Percentiles rank a stretch among this genome's conserved stretches.
Evolutionary conservation across 345 rosid genomes (phyloP).

Genomic region (Gossypium turneri): DNA sequence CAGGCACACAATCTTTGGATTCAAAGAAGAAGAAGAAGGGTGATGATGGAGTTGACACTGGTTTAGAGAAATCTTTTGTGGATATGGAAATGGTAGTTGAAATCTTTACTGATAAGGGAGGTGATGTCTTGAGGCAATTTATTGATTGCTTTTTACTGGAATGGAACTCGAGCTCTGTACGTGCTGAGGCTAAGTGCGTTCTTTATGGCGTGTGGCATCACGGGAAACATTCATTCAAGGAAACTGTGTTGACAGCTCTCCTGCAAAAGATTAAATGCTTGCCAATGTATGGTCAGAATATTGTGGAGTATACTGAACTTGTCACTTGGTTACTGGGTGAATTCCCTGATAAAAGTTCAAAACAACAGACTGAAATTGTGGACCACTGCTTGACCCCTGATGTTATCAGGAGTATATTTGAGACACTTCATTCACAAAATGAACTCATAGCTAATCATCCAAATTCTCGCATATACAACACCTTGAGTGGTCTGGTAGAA

Average conservation of each 20-base stretch:
- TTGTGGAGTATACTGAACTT: slow-evolving; percentile 90
- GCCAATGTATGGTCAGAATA: slow-evolving; percentile 94
- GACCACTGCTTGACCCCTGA: slow-evolving; percentile 79
- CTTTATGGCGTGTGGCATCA: slow-evolving; percentile 96
- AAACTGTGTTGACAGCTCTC: slow-evolving; percentile 57
- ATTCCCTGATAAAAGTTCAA: slow-evolving; percentile 67
- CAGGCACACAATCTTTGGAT: slow-evolving; percentile 60
- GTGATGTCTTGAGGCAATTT: slow-evolving; percentile 78
- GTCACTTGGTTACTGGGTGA: slow-evolving; percentile 74
- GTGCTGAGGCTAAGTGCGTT: slow-evolving; percentile 85
- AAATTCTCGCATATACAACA: slow-evolving; percentile 90
- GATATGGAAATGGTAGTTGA: slow-evolving; percentile 87
- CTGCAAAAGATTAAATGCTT: slow-evolving; percentile 64
- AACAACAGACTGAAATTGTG: slow-evolving; percentile 67
- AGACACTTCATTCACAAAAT: slow-evolving; percentile 88
- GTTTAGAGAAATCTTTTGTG: slow-evolving; percentile 70
- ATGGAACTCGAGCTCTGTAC: slow-evolving; percentile 95
- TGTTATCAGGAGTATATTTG: slow-evolving; percentile 73
- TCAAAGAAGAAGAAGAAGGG: slow-evolving; percentile 90
- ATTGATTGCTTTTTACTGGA: slow-evolving; percentile 86
- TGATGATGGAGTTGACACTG: slow-evolving; percentile 81
- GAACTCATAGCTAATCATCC: slow-evolving; percentile 99
- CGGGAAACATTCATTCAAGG: slow-evolving; percentile 77
- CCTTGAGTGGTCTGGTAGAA: slow-evolving; percentile 88
- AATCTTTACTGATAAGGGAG: slow-evolving; percentile 68